These are phyloP conservation scores for Ophiostoma populinum DNA, from an alignment of 2,329 filamentous ascomycete species.

Conservation along the genomic window DNA sequence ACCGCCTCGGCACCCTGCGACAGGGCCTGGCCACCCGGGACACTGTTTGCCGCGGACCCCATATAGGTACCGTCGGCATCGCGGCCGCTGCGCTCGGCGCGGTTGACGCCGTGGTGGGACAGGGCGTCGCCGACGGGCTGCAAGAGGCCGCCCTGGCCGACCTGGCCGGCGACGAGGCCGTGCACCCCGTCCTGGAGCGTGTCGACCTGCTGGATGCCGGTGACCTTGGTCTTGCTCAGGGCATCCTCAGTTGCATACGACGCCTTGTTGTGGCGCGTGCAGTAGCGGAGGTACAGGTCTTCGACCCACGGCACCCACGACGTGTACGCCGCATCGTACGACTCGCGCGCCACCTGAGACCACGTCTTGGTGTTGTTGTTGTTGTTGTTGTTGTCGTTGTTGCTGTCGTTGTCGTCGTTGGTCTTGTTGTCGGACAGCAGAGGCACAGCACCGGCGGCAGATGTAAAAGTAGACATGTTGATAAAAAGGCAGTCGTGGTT, in stretches of 20 bases:
- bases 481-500: too few species aligned
- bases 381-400: too few species aligned
- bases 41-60: too few species aligned
- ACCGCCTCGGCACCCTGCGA: too few species aligned
- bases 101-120: constrained; percentile 49
- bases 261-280: constrained; percentile 62
- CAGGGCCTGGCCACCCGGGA: too few species aligned
- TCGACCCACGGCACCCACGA: constrained; percentile 63
- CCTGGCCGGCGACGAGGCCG: constrained; percentile 41
- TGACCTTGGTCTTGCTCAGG: constrained; percentile 53
- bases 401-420: too few species aligned
- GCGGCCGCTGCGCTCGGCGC: constrained; percentile 45
- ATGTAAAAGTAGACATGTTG: too few species aligned
- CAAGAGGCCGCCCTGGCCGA: constrained; percentile 50
- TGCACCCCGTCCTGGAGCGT: constrained; percentile 50
- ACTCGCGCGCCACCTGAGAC: constrained; percentile 38
- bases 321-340: constrained; percentile 58
- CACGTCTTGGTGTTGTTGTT: neutral
- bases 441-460: too few species aligned
- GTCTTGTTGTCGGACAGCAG: too few species aligned
- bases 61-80: constrained; percentile 34
- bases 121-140: constrained; percentile 44
- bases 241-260: constrained; percentile 52
- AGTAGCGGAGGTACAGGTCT: constrained; percentile 54
- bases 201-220: constrained; percentile 48